phyloP scores from a whole-genome alignment of 192 early-diverging fungal species.

The Backusella westeae region DNA sequence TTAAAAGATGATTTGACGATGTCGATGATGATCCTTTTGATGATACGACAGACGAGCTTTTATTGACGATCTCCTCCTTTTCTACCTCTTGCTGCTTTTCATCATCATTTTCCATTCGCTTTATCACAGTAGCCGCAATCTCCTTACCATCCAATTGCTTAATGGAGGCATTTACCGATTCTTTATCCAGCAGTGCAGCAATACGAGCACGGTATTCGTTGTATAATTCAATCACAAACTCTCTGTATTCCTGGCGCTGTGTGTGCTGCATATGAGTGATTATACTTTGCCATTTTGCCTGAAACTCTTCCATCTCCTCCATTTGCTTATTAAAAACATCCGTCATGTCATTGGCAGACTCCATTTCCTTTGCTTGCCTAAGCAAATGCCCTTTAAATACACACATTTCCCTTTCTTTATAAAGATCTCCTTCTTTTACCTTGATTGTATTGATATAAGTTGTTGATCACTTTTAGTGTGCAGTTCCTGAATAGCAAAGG shows the following conservation, averaged over 20 bases:
- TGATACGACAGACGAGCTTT: too few relatives aligned
- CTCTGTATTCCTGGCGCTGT: conserved; percentile 53
- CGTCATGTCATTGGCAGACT: conserved; percentile 9
- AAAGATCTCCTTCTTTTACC: not conserved
- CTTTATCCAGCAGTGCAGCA: conserved; percentile 9
- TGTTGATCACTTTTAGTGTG: conserved; percentile 12
- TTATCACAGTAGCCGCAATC: conserved; percentile 41
- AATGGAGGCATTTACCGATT: not conserved
- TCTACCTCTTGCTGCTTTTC: too few relatives aligned
- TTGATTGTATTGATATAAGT: not conserved
- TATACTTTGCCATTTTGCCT: conserved; percentile 51
- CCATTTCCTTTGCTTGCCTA: conserved; percentile 27
- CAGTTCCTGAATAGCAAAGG: conserved; percentile 43
- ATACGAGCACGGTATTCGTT: conserved; percentile 37
- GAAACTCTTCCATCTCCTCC: conserved; percentile 46
- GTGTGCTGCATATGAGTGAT: conserved; percentile 43
- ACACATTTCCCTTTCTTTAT: not conserved
- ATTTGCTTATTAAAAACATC: conserved; percentile 40
- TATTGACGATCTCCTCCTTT: not conserved
- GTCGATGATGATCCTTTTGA: not conserved
- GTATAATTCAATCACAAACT: conserved; percentile 53
- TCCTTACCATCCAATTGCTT: conserved; percentile 50
- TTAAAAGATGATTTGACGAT: not conserved
- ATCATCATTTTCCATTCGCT: not conserved
- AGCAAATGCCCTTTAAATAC: not conserved